Percentiles rank a stretch among this genome's conserved stretches.
Evolutionary conservation across 2,329 filamentous ascomycete genomes (phyloP).

Genomic region (Pseudopyricularia cyperi): DNA sequence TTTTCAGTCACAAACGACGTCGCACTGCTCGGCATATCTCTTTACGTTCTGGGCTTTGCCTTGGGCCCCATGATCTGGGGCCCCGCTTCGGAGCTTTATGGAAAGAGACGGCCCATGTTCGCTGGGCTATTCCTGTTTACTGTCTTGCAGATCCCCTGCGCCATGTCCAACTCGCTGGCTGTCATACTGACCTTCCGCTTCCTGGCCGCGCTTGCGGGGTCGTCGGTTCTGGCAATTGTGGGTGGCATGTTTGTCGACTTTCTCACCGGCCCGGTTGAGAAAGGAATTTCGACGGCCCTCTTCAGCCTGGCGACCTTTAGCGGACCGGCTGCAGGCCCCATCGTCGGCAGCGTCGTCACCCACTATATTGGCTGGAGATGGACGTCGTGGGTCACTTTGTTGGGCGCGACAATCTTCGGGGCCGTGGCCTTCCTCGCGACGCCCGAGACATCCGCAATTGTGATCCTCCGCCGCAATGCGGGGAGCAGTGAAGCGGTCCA

Average conservation of each 20-base stretch:
- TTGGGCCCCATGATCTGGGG: conserved; percentile 3
- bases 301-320: not conserved
- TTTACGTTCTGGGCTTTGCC: conserved; percentile 4
- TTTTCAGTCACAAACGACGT: conserved; percentile 1
- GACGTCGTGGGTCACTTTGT: not conserved
- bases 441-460: not conserved
- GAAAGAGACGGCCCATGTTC: conserved; percentile 5
- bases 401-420: not conserved
- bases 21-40: conserved; percentile 1
- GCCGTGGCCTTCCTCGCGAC: not conserved
- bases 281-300: not conserved
- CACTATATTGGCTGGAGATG: not conserved
- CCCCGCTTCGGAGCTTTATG: conserved; percentile 9
- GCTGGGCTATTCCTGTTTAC: not conserved
- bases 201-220: conserved; percentile 8
- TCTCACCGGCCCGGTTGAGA: not conserved
- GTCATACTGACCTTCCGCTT: conserved; percentile 17
- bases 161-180: conserved; percentile 38
- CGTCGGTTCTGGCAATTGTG: conserved; percentile 7
- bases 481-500: not conserved
- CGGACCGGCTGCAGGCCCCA: conserved; percentile 7
- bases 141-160: conserved; percentile 49
- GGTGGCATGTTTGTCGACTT: conserved; percentile 8
- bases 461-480: not conserved
- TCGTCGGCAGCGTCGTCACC: conserved; percentile 11